Conservation (phyloP, 2,329 filamentous ascomycete genomes). For the Penicillium sp. region DNA sequence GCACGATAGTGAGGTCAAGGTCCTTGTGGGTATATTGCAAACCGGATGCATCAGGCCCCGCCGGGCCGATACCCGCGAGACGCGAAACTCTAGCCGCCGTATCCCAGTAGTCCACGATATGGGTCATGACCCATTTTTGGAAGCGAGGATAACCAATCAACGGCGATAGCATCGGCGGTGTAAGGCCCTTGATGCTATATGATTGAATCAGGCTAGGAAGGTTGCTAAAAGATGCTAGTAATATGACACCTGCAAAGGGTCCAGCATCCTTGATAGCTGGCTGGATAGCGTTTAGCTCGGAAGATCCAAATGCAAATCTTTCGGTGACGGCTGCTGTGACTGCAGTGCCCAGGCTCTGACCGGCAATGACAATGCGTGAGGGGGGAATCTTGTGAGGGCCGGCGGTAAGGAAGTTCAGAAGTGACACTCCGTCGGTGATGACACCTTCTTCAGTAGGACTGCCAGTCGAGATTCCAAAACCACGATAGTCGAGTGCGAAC, state of each 20-base stretch:
- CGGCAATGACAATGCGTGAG: slow-evolving; percentile 76
- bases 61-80: slow-evolving; percentile 37
- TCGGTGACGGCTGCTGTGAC: slow-evolving; percentile 77
- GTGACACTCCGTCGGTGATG: slow-evolving; percentile 74
- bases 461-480: slow-evolving; percentile 83
- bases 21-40: slow-evolving; percentile 53
- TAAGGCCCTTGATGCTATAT: slow-evolving; percentile 76
- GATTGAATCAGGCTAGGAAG: slow-evolving; percentile 73
- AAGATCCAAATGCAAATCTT: slow-evolving; percentile 61
- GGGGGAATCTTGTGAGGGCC: slow-evolving; percentile 68
- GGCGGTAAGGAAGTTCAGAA: slow-evolving; percentile 67
- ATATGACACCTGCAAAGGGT: slow-evolving; percentile 77
- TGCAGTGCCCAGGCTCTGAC: slow-evolving; percentile 87
- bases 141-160: slow-evolving; percentile 69
- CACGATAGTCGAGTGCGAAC: slow-evolving; percentile 88
- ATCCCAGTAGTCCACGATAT: slow-evolving; percentile 81
- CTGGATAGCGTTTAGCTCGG: slow-evolving; percentile 38
- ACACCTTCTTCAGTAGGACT: slow-evolving; percentile 78
- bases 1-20: slow-evolving; percentile 73
- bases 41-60: slow-evolving; percentile 53
- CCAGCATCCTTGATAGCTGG: slow-evolving; percentile 51
- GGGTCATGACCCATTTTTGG: slow-evolving; percentile 62
- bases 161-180: slow-evolving; percentile 76
- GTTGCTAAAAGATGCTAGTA: slow-evolving; percentile 79
- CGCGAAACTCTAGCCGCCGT: slow-evolving; percentile 67